Evolutionary conservation across 352 stramenopile species (phyloP).

Genomic region (Pythium folliculosum): DNA sequence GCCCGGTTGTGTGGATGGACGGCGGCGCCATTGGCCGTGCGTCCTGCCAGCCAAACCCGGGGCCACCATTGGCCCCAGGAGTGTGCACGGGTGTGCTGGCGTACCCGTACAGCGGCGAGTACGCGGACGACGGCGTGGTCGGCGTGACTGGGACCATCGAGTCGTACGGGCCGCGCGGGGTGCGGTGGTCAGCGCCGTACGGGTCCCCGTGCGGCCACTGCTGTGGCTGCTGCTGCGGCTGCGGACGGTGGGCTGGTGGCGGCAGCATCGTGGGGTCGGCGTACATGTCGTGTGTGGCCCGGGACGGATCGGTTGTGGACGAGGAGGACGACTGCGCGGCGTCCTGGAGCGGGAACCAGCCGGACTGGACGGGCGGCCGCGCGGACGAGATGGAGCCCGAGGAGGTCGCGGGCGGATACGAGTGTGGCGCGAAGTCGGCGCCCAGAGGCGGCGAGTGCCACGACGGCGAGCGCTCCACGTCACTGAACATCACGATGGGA

Average conservation of each 20-base stretch:
- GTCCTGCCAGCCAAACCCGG: constrained; percentile 29
- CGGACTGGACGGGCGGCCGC: constrained; percentile 37
- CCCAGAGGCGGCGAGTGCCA: constrained; percentile 21
- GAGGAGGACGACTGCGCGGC: background rate
- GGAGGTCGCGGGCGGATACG: background rate
- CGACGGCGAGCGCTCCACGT: constrained; percentile 31
- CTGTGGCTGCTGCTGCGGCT: constrained; percentile 6
- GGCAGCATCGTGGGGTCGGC: constrained; percentile 17
- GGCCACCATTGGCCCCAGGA: background rate
- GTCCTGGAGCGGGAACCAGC: constrained; percentile 58
- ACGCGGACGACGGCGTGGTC: constrained; percentile 11
- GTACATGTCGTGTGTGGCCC: constrained; percentile 24
- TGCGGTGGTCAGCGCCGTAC: background rate
- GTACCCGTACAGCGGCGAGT: constrained; percentile 28
- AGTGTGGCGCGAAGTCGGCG: constrained; percentile 10
- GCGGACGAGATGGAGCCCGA: background rate
- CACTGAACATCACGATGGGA: constrained; percentile 24
- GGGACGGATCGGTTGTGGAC: constrained; percentile 10
- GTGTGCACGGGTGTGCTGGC: constrained; percentile 16
- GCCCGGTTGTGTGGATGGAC: constrained; percentile 21
- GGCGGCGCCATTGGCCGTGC: constrained; percentile 22
- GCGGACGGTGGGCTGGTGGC: background rate
- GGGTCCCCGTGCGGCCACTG: background rate
- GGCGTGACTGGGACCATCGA: background rate
- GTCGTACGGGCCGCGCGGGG: constrained; percentile 3